phyloP scores from a whole-genome alignment of 495 filamentous ascomycete genomes.

The Cercophora newfieldiana region DNA sequence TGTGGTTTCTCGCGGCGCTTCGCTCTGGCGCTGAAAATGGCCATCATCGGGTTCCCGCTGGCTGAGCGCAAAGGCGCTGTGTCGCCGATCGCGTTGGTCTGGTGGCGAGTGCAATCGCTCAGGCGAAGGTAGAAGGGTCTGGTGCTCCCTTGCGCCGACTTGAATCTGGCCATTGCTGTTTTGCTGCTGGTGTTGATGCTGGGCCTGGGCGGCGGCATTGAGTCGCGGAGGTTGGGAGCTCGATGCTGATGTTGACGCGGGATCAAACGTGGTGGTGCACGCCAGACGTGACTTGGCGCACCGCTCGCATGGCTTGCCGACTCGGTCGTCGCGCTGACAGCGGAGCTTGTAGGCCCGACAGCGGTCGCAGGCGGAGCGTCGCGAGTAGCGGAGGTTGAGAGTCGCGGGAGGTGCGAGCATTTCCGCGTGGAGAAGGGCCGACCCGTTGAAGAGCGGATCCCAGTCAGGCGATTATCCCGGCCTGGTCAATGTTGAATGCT shows the following conservation, averaged over 20 bases:
- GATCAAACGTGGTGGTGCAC: slow-evolving; percentile 15
- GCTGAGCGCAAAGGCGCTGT: slow-evolving; percentile 1
- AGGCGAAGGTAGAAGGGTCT: background rate
- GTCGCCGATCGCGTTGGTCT: slow-evolving; percentile 2
- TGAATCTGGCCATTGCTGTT: background rate
- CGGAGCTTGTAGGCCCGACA: slow-evolving; percentile 16
- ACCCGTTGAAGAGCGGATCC: background rate
- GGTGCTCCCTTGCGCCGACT: background rate
- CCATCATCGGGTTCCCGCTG: background rate
- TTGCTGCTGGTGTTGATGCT: slow-evolving; percentile 1
- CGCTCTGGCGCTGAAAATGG: background rate
- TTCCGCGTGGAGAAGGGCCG: background rate
- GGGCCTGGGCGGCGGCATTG: background rate
- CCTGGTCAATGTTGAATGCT: slow-evolving; percentile 9
- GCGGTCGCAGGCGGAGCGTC: slow-evolving; percentile 19
- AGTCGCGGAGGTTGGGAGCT: background rate
- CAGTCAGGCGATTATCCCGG: background rate
- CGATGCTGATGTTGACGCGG: slow-evolving; percentile 4
- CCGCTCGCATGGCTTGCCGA: slow-evolving; percentile 12
- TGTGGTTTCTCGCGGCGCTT: background rate
- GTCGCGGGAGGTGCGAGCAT: background rate
- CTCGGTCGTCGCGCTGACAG: slow-evolving; percentile 18
- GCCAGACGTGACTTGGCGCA: slow-evolving; percentile 17
- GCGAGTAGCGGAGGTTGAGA: slow-evolving; percentile 6
- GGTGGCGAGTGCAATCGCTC: background rate